These are phyloP conservation scores for Stachybotrys echinatus DNA, from an alignment of 2,329 filamentous ascomycete species.

Conservation along the genomic window DNA sequence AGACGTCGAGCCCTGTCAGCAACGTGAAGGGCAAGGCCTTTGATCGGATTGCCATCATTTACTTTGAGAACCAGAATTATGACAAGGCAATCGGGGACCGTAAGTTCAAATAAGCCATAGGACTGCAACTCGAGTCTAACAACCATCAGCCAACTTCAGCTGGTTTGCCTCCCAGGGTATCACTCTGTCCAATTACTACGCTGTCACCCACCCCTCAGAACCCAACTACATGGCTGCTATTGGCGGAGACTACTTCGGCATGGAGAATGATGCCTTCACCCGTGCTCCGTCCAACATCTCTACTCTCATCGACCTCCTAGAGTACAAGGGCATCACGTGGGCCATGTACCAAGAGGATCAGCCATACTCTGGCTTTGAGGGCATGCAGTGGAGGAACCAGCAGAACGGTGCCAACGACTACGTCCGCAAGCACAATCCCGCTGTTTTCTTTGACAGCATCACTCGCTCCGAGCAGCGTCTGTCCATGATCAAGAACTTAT, in stretches of 20 bases:
- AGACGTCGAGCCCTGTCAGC: constrained; percentile 55
- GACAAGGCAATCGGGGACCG: constrained; percentile 58
- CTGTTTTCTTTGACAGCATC: constrained; percentile 61
- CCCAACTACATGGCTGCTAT: constrained; percentile 63
- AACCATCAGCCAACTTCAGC: constrained; percentile 14
- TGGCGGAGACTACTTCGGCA: constrained; percentile 59
- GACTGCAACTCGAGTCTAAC: background rate
- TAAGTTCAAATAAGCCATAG: constrained; percentile 24
- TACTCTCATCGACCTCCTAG: constrained; percentile 63
- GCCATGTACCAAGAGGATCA: constrained; percentile 72
- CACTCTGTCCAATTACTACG: constrained; percentile 32
- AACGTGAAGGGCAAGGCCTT: constrained; percentile 67
- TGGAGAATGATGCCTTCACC: constrained; percentile 53
- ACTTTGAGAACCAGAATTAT: constrained; percentile 73
- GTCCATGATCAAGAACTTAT: constrained; percentile 67
- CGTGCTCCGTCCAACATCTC: constrained; percentile 55
- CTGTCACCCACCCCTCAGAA: constrained; percentile 59
- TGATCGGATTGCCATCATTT: constrained; percentile 67
- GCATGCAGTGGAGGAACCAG: constrained; percentile 57
- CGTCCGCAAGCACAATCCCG: constrained; percentile 75
- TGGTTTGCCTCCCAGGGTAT: constrained; percentile 23
- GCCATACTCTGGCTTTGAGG: constrained; percentile 71
- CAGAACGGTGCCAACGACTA: constrained; percentile 66
- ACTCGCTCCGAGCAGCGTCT: constrained; percentile 54
- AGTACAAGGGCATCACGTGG: constrained; percentile 61